phyloP scores from a whole-genome alignment of 345 rosid genomes.

The Salix arbutifolia region DNA sequence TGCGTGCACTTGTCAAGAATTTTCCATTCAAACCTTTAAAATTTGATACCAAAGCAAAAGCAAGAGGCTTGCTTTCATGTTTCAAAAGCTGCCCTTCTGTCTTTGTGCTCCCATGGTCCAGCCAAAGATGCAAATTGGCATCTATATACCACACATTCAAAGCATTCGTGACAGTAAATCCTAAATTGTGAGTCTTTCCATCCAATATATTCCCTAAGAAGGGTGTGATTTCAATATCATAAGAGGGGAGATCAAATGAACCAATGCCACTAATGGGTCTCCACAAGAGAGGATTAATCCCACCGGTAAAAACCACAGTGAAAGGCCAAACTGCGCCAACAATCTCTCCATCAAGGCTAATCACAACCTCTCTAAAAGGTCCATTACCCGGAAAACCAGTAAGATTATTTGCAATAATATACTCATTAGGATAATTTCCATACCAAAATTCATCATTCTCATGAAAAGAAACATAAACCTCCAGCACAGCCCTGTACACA shows the following conservation, averaged over 20 bases:
- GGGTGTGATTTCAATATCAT: conserved; percentile 74
- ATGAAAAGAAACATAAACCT: conserved; percentile 87
- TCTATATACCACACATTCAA: conserved; percentile 80
- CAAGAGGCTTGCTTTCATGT: conserved; percentile 34
- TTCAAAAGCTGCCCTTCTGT: conserved; percentile 60
- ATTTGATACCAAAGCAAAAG: conserved; percentile 31
- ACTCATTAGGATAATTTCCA: conserved; percentile 64
- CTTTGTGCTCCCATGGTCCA: conserved; percentile 39
- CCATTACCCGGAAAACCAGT: conserved; percentile 59
- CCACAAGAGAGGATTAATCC: conserved; percentile 80
- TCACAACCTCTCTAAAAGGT: conserved; percentile 84
- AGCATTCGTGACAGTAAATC: conserved; percentile 70
- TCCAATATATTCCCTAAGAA: conserved; percentile 66
- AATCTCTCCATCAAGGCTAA: conserved; percentile 57
- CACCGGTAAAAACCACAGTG: conserved; percentile 84
- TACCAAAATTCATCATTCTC: conserved; percentile 94
- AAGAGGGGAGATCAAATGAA: conserved; percentile 77
- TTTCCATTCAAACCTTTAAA: conserved; percentile 54
- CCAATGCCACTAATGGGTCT: conserved; percentile 75
- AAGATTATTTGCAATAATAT: conserved; percentile 53
- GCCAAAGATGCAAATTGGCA: conserved; percentile 91
- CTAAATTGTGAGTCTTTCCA: conserved; percentile 52
- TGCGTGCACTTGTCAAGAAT: conserved; percentile 42
- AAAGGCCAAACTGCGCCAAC: conserved; percentile 88
- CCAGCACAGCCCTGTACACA: conserved; percentile 81